Conservation (phyloP, 2,329 filamentous ascomycete genomes). For the Penicillium sp. region DNA sequence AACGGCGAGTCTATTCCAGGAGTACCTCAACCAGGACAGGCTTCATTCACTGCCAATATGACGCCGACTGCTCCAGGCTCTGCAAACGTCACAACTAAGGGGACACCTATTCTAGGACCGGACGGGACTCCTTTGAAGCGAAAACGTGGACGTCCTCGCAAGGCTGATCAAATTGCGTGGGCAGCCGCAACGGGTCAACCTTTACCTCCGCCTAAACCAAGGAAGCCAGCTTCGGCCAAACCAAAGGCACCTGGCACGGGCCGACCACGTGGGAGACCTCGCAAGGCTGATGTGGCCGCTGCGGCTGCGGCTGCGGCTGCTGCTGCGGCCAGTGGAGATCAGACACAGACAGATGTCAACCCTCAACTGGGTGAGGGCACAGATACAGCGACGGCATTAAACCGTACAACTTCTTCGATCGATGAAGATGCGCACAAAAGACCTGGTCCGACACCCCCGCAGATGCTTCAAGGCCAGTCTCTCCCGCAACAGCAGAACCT, state of each 20-base stretch:
- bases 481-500: conserved; percentile 16
- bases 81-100: conserved; percentile 5
- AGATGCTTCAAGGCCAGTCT: conserved; percentile 18
- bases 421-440: conserved; percentile 22
- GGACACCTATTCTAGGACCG: conserved; percentile 20
- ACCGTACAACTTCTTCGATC: conserved; percentile 6
- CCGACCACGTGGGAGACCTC: conserved; percentile 36
- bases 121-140: conserved; percentile 29
- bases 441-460: conserved; percentile 21
- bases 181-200: conserved; percentile 23
- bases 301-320: conserved; percentile 28
- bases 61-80: conserved; percentile 16
- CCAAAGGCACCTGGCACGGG: conserved; percentile 30
- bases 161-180: conserved; percentile 28
- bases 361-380: conserved; percentile 8
- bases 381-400: conserved; percentile 12
- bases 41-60: conserved; percentile 25
- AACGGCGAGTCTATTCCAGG: conserved; percentile 18
- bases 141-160: conserved; percentile 36
- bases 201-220: conserved; percentile 15
- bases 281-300: conserved; percentile 35
- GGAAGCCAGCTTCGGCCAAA: conserved; percentile 17
- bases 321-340: conserved; percentile 23
- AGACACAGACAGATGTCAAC: conserved; percentile 11
- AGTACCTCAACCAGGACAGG: conserved; percentile 19